Evolutionary conservation across 2,329 filamentous ascomycete species (phyloP).

Genomic region (Coniochaeta pulveracea): DNA sequence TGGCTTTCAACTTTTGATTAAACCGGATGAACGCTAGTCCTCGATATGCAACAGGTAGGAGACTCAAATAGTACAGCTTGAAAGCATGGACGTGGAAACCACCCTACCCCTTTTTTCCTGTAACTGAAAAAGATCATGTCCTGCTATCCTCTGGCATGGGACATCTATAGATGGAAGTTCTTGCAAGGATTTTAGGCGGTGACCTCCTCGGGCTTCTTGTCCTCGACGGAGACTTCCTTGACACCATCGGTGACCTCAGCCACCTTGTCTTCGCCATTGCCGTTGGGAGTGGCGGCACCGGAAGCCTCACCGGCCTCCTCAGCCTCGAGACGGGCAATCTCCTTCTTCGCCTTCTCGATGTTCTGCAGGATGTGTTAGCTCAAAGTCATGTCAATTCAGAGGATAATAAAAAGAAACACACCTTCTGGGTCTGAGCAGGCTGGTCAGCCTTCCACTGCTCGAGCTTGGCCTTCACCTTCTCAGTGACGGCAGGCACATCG

Average conservation of each 20-base stretch:
- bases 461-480: constrained; percentile 90
- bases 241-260: constrained; percentile 41
- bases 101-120: no score
- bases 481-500: constrained; percentile 67
- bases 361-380: constrained; percentile 50
- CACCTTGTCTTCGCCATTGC: constrained; percentile 33
- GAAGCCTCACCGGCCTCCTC: constrained; percentile 40
- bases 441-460: constrained; percentile 87
- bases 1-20: no score
- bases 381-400: constrained; percentile 6
- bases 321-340: constrained; percentile 81
- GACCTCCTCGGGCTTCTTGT: constrained; percentile 30
- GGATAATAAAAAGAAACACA: constrained; percentile 34
- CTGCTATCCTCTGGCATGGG: no score
- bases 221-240: constrained; percentile 39
- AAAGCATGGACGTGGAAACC: no score
- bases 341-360: constrained; percentile 90
- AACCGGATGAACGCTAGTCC: no score
- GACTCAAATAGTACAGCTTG: no score
- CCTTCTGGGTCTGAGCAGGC: constrained; percentile 78
- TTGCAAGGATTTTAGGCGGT: constrained; percentile 11
- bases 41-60: no score
- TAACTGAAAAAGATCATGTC: no score
- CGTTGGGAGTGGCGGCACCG: constrained; percentile 23
- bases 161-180: no score